Evolutionary conservation across 371 early-diverging fungal genomes (phyloP), one percentile per base, ranked within the genome.

Genomic region (Gilbertella persicaria): DNA sequence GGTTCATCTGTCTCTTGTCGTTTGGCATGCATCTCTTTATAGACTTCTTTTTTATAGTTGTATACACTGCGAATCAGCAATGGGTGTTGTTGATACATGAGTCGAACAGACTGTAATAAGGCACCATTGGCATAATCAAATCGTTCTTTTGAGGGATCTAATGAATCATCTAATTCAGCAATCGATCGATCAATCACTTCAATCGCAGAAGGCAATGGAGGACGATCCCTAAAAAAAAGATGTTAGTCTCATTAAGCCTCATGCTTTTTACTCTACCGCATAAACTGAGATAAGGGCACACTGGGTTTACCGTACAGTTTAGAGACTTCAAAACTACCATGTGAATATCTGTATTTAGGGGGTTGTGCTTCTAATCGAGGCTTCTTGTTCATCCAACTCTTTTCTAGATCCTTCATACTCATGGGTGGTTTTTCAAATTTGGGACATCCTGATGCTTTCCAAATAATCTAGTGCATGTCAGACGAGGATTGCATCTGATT

Each of bases 371-470:
- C 58, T 28, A 71, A 49, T 58, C 46, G 39, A 14, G 56, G 53
- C 21, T 60, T 58, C 25, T 70, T 73, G 8, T 12, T 41, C 26
- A 37, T 21, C 47, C 65, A 50, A 19, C 45, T 21, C 17, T 56
- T 55, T 45, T 60, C 37, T n/a, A 76, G 58, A 12, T 53, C 47
- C 6, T 49, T 45, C 19, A 53, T 55, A 26, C 47, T 56, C 10
- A 68, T 30, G 1, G 77, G 69, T 36, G 62, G 62, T 42, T 71
- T 73, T 53, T 76, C 73, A 58, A 76, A 73, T 1, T 63, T 50
- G 29, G 77, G 77, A 41, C 77, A 76, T 16, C 73, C 73, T n/a
- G 77, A 66, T 17, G 71, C 64, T 40, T 76, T 76, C 77, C 77
- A 76, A 20, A 73, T 60, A 26, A 71, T 76, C 75, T 73, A 60